These are phyloP conservation scores for Gastrodia elata DNA, from an alignment of 106 monocot genomes.

Conservation along the genomic window DNA sequence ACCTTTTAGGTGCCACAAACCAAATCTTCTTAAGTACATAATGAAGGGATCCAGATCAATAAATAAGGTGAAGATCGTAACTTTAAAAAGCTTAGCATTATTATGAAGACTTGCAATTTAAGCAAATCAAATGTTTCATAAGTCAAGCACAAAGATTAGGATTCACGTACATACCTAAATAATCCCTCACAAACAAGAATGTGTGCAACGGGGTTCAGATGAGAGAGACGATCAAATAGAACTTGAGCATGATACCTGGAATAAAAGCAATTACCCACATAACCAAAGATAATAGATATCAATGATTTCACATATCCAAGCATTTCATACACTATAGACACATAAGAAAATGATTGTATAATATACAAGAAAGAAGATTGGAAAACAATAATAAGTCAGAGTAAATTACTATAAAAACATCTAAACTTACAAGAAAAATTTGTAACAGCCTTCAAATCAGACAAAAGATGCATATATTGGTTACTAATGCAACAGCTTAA, in stretches of 20 bases:
- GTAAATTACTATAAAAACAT: not conserved
- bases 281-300: not conserved
- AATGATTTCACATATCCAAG: not conserved
- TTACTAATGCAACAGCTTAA: not conserved
- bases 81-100: not conserved
- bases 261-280: not conserved
- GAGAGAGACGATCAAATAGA: slow-evolving; percentile 75
- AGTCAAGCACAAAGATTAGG: not conserved
- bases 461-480: not conserved
- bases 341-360: not conserved
- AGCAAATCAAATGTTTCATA: not conserved
- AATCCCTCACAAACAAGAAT: slow-evolving; percentile 66
- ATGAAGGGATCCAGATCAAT: not conserved
- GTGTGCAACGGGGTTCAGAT: slow-evolving; percentile 85
- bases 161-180: slow-evolving; percentile 43
- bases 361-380: not conserved
- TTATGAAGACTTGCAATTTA: not conserved
- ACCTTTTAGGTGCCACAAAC: not conserved
- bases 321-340: not conserved
- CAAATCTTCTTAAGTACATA: not conserved
- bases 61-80: not conserved
- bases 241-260: slow-evolving; percentile 82
- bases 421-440: not conserved
- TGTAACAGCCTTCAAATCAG: not conserved
- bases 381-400: not conserved